Base-by-base conservation (phyloP, 2,329 filamentous ascomycete species). In the Claviceps quebecensis region DNA sequence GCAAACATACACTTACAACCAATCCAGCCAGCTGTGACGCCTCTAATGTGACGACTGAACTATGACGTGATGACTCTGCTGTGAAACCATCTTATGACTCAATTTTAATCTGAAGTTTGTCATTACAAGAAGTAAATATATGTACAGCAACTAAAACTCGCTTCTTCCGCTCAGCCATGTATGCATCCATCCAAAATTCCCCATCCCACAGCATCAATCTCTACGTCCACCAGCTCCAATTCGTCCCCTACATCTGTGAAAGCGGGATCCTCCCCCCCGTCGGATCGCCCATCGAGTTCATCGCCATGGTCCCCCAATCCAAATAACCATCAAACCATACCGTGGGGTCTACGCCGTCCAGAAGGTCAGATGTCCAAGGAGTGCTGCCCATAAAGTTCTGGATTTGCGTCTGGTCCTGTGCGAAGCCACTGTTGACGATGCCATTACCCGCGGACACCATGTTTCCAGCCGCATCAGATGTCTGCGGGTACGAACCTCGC, bases 311-410 rank as follows among this genome's bases (percentile, higher is more conserved):
- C 1, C 61, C 61, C 65, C 65, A 68, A 16, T 67, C 66, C 2
- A 66, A 43, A 37, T 66, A 64, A 0, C 63, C 64, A 23, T 68
- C 66, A 39, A 66, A 65, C 63, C 63, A 67, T 3, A 66, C 48
- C 0, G 59, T 63, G 0, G 66, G 65, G 5, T 68, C 65, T 1
- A 67, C 56, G 0, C 64, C 65, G 1, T 65, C 63, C 0, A 67
- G 49, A 50, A 65, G 48, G 14, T 67, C 64, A 1, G 56, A 61
- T 4, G 58, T 60, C 65, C 64, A 68, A 0, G 59, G 59, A 2
- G 58, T 61, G 5, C 57, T 60, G 0, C 54, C 53, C 17, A 61
- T 57, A 52, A 61, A 61, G 8, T 61, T 63, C 3, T 59, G 49
- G 22, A 59, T 56, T 3, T 57, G 54, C 8, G 59, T 56, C 14